phyloP scores from a whole-genome alignment of 768 basidiomycete species.

The Lepiota subincarnata region DNA sequence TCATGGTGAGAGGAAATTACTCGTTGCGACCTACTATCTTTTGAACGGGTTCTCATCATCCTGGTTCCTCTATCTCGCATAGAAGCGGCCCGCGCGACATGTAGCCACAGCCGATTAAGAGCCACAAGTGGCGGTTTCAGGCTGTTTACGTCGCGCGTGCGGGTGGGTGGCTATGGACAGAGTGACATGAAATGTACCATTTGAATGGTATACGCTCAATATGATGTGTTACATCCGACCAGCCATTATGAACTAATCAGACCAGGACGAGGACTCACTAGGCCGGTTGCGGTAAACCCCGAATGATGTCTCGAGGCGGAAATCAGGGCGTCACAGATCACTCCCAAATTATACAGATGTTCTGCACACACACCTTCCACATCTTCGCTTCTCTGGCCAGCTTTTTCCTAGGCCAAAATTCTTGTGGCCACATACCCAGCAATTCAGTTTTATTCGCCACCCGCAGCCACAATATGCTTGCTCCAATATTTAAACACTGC shows the following conservation, averaged over 20 bases:
- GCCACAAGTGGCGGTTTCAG: no score
- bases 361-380: conserved; percentile 6
- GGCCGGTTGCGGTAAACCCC: conserved; percentile 8
- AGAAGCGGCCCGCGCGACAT: no score
- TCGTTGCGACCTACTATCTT: no score
- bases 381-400: conserved; percentile 6
- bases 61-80: no score
- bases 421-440: conserved; percentile 4
- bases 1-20: not conserved
- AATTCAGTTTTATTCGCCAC: conserved; percentile 3
- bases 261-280: not conserved
- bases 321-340: not conserved
- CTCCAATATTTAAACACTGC: conserved; percentile 8
- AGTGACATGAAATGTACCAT: no score
- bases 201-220: no score
- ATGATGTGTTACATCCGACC: not conserved
- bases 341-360: conserved; percentile 13
- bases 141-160: no score
- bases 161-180: no score
- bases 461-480: conserved; percentile 1
- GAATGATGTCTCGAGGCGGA: conserved; percentile 6
- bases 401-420: not conserved
- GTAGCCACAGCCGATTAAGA: no score
- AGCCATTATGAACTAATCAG: not conserved
- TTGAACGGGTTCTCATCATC: no score